Evolutionary conservation across 2,329 filamentous ascomycete genomes (phyloP).

Genomic region (Camillea tinctor): DNA sequence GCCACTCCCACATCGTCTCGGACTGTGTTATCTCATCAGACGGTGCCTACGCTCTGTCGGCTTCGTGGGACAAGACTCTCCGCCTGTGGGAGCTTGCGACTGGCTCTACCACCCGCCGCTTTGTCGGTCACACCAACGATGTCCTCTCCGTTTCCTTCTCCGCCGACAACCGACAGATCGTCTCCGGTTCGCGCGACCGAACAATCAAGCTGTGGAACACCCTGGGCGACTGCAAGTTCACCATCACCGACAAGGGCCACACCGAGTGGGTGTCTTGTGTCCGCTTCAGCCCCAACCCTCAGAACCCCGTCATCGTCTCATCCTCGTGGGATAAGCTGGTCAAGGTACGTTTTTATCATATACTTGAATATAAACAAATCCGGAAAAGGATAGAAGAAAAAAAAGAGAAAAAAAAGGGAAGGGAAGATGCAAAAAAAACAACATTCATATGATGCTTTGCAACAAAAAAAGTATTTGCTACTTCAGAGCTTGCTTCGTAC

Average conservation of each 20-base stretch:
- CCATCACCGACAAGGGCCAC: conserved; percentile 99
- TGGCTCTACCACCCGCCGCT: conserved; percentile 94
- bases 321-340: conserved; percentile 99
- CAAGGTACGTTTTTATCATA: conserved; percentile 69
- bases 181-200: conserved; percentile 96
- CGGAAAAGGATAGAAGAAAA: too few species aligned
- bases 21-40: conserved; percentile 99
- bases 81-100: conserved; percentile 98
- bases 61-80: conserved; percentile 99
- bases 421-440: conserved; percentile 16
- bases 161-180: conserved; percentile 99
- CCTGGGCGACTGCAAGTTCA: conserved; percentile 99
- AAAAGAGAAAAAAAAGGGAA: background rate
- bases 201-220: conserved; percentile 99
- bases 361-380: too few species aligned
- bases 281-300: conserved; percentile 98
- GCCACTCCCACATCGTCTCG: conserved; percentile 99
- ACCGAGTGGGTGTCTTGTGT: conserved; percentile 99
- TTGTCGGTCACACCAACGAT: conserved; percentile 99
- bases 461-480: conserved; percentile 98
- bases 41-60: conserved; percentile 97
- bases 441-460: conserved; percentile 83
- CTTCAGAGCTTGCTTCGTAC: conserved; percentile 92
- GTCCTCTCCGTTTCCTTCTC: conserved; percentile 99
- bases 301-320: conserved; percentile 99